These are phyloP conservation scores for Metschnikowia arizonensis DNA, from an alignment of 805 yeast species.

Conservation along the genomic window DNA sequence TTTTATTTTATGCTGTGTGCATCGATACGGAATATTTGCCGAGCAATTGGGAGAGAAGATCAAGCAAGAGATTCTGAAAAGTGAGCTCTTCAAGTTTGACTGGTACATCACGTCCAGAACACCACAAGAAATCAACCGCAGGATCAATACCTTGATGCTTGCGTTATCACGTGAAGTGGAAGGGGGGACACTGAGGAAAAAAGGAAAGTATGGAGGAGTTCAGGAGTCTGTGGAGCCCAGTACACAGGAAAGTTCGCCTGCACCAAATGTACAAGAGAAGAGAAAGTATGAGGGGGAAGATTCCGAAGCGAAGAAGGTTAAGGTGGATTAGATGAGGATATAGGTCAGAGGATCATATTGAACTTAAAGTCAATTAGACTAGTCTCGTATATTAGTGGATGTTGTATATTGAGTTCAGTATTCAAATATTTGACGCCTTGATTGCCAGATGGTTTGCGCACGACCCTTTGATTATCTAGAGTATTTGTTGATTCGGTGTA, in stretches of 20 bases:
- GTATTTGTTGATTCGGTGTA: too few species aligned
- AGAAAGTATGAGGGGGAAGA: slow-evolving; percentile 6
- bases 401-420: too few species aligned
- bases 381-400: too few species aligned
- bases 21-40: slow-evolving; percentile 60
- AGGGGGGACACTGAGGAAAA: slow-evolving; percentile 59
- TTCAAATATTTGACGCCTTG: too few species aligned
- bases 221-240: slow-evolving; percentile 39
- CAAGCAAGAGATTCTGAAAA: slow-evolving; percentile 56
- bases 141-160: slow-evolving; percentile 61
- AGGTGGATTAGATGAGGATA: too few species aligned
- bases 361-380: too few species aligned
- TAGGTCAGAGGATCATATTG: too few species aligned
- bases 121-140: slow-evolving; percentile 65
- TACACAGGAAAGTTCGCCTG: slow-evolving; percentile 16
- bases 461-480: too few species aligned
- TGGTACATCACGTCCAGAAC: slow-evolving; percentile 73
- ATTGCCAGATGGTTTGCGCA: too few species aligned
- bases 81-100: slow-evolving; percentile 63
- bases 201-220: slow-evolving; percentile 14
- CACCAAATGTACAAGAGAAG: slow-evolving; percentile 6
- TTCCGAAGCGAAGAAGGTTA: slow-evolving; percentile 8
- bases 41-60: slow-evolving; percentile 60
- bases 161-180: slow-evolving; percentile 61
- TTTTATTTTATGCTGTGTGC: slow-evolving; percentile 55